phyloP scores from a whole-genome alignment of 2,329 filamentous ascomycete genomes.

The Cladosporium sp. region DNA sequence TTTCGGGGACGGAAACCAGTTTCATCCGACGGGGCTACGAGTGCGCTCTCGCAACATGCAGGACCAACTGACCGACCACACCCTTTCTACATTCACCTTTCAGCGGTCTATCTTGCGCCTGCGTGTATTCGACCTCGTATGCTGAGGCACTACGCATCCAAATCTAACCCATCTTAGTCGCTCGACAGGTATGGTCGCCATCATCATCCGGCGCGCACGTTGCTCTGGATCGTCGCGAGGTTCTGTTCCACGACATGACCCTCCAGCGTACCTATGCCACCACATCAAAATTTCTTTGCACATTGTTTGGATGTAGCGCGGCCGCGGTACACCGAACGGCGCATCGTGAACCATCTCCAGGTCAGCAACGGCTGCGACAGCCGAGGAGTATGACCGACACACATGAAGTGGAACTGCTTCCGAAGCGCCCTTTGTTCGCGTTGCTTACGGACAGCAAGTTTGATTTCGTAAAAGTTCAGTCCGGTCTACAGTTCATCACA shows the following conservation, averaged over 20 bases:
- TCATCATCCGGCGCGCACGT: not conserved
- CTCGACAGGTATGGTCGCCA: not conserved
- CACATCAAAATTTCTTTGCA: not conserved
- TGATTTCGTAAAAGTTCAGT: no score
- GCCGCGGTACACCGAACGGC: not conserved
- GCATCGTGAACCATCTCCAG: not conserved
- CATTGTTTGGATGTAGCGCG: not conserved
- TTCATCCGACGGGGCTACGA: no score
- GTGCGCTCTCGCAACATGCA: not conserved
- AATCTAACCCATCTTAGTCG: not conserved
- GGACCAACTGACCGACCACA: not conserved
- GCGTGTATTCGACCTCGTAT: not conserved
- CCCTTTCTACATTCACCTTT: not conserved
- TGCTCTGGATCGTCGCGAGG: not conserved
- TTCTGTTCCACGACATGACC: constrained; percentile 6
- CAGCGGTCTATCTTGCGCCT: not conserved
- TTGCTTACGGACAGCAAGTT: no score
- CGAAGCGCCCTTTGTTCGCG: not conserved
- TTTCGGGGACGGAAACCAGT: no score
- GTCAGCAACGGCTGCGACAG: not conserved
- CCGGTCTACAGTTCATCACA: no score
- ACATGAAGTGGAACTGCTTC: not conserved
- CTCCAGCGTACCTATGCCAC: not conserved
- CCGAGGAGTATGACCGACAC: not conserved
- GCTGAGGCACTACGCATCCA: not conserved